Evolutionary conservation across 1,139 yeast genomes (phyloP), one percentile per base, ranked within the genome.

Genomic region (Debaryomyces coudertii): DNA sequence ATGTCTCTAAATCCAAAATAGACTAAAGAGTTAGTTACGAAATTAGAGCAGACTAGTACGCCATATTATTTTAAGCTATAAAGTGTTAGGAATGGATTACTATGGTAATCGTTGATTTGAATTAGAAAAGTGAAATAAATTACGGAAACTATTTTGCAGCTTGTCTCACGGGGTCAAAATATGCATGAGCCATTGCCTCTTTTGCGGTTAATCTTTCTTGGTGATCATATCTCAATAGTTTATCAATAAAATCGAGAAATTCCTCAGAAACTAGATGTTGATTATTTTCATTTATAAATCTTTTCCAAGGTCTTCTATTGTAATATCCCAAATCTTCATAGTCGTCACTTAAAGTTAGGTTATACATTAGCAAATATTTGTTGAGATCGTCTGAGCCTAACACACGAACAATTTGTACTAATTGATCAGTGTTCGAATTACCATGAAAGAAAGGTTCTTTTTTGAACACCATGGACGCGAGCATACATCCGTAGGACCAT

Each of bases 361-460:
- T 84, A 65, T 95, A 95, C 65, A 86, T 92, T 44, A 76, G 72
- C 55, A 89, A 71, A 64, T 92, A 93, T 44, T 71, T 75, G 62
- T 83, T 82, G 51, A 95, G 78, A 55, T 84, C 95, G 49, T 87
- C 92, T 8, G 97, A 88, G 14, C 99, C 99, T 56, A 95, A 76
- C 0, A 95, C 96, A 55, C 93, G 79, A 2, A 93, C 97, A 54
- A 95, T 93, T 66, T 93, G 95, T 44, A 95, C 95, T 58, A 95
- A 76, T 69, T 95, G 99, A 68, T 95, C 98, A 45, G 93, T 89
- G 68, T 95, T 95, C 36, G 97, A 90, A 53, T 89, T 87, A 29
- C 99, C 99, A 63, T 92, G 96, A 79, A 95, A 95, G 60, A 95
- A 92, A 3, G 99, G 99, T 61, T 95, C 99, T 66, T 90, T 92